These are phyloP conservation scores for Dactylellina cionopaga DNA, from an alignment of 2,329 filamentous ascomycete species.

Conservation along the genomic window DNA sequence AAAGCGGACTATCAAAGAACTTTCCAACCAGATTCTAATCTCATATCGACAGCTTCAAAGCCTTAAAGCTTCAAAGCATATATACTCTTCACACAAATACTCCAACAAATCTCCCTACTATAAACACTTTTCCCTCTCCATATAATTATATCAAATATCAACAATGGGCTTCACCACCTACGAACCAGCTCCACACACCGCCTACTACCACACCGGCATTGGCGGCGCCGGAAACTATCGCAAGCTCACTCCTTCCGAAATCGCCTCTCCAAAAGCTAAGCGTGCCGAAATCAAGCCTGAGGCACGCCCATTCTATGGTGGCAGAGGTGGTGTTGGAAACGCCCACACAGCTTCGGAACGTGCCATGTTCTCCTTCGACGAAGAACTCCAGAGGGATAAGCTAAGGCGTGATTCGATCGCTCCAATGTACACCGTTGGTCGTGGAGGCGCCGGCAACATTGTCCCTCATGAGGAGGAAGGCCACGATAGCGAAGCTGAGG, in stretches of 20 bases:
- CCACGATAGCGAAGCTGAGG: constrained; percentile 43
- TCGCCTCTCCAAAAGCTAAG: constrained; percentile 64
- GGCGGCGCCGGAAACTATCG: constrained; percentile 67
- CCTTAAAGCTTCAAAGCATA: constrained; percentile 25
- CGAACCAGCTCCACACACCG: constrained; percentile 63
- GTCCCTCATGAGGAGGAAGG: constrained; percentile 54
- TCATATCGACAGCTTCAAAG: constrained; percentile 26
- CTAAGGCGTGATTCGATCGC: constrained; percentile 66
- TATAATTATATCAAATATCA: constrained; percentile 41
- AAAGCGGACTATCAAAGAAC: constrained; percentile 27
- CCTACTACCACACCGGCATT: constrained; percentile 64
- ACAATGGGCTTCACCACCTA: constrained; percentile 64
- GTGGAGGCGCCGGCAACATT: constrained; percentile 72
- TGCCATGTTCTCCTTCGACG: constrained; percentile 73
- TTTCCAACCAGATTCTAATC: constrained; percentile 33
- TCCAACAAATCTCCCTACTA: neutral
- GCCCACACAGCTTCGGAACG: constrained; percentile 67
- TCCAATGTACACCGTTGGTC: constrained; percentile 70
- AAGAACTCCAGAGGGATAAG: constrained; percentile 70
- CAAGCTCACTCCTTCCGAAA: constrained; percentile 66
- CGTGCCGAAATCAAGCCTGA: constrained; percentile 61
- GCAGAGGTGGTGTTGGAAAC: constrained; percentile 75
- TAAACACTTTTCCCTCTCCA: too few species aligned
- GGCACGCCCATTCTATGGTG: constrained; percentile 70
- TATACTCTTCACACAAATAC: constrained; percentile 6